Base-by-base conservation (phyloP, 2,329 filamentous ascomycete species). In the Chrysoporthe puriensis region DNA sequence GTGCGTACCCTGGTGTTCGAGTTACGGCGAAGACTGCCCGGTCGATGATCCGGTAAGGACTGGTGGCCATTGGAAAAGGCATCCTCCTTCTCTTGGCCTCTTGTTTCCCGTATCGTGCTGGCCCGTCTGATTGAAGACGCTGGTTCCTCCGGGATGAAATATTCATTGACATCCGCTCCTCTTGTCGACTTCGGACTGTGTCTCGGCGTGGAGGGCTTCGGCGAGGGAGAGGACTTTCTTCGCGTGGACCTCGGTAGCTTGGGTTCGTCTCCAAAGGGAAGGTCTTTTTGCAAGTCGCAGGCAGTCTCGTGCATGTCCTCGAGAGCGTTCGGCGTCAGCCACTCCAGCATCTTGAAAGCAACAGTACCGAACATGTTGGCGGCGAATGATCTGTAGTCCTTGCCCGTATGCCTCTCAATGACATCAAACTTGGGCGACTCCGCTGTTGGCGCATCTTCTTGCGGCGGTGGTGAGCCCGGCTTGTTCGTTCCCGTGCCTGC, bases 341-440 rank as follows among this genome's bases (percentile, higher is more conserved):
- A 91, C 74, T 91, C 89, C 3, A 91, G 73, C 87, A 91, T 91
- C 73, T 88, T 90, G 76, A 91, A 88, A 13, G 89, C 85, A 13
- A 86, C 85, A 0, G 88, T 90, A 7, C 84, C 87, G 72, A 91
- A 90, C 8, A 90, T 79, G 70, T 89, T 89, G 7, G 86, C 86
- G 8, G 86, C 84, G 73, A 89, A 88, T 0, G 86, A 88, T 6
- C 86, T 81, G 71, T 88, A 83, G 70, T 89, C 86, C 69, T 85
- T 87, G 71, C 78, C 84, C 13, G 79, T 74, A 1, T 82, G 79
- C 50, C 80, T 79, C 70, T 88, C 85, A 1, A 75, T 74, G 1
- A 87, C 76, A 4, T 73, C 77, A 56, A 86, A 75, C 46, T 77
- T 71, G 13, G 70, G 46, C 32, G 63, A 40, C 13, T 69, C 59